These are phyloP conservation scores for Candida anglica DNA, from an alignment of 805 yeast genomes.

Conservation along the genomic window DNA sequence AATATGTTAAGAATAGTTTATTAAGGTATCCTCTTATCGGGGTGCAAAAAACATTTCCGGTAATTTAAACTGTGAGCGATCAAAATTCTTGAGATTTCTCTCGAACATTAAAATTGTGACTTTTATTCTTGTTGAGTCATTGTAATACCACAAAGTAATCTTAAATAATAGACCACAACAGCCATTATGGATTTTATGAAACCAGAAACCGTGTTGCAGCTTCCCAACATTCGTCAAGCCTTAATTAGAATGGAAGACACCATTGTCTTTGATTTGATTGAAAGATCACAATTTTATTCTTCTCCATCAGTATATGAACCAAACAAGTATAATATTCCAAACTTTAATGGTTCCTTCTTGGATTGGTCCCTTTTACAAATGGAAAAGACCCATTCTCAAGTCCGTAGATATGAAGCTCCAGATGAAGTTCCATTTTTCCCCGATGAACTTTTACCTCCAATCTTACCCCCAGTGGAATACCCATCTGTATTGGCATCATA, in stretches of 20 bases:
- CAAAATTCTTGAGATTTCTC: no score
- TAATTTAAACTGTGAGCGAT: no score
- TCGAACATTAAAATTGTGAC: no score
- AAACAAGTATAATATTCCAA: conserved; percentile 55
- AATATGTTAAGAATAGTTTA: no score
- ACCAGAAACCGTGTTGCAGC: conserved; percentile 76
- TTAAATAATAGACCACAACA: conserved; percentile 3
- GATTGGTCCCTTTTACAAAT: conserved; percentile 80
- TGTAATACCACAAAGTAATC: no score
- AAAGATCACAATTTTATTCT: conserved; percentile 81
- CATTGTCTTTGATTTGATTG: conserved; percentile 86
- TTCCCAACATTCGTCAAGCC: conserved; percentile 78
- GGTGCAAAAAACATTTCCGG: no score
- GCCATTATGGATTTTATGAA: conserved; percentile 72
- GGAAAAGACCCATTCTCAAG: conserved; percentile 63
- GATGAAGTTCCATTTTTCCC: conserved; percentile 93
- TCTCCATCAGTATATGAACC: conserved; percentile 70
- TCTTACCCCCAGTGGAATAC: conserved; percentile 74
- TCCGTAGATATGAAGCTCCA: conserved; percentile 89
- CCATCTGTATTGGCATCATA: conserved; percentile 77
- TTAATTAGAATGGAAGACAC: conserved; percentile 95
- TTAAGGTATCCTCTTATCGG: no score
- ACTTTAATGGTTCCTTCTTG: conserved; percentile 74
- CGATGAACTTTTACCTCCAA: conserved; percentile 56
- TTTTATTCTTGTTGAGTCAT: no score